Conservation (phyloP, 345 rosid genomes). For the Leavenworthia alabamica region DNA sequence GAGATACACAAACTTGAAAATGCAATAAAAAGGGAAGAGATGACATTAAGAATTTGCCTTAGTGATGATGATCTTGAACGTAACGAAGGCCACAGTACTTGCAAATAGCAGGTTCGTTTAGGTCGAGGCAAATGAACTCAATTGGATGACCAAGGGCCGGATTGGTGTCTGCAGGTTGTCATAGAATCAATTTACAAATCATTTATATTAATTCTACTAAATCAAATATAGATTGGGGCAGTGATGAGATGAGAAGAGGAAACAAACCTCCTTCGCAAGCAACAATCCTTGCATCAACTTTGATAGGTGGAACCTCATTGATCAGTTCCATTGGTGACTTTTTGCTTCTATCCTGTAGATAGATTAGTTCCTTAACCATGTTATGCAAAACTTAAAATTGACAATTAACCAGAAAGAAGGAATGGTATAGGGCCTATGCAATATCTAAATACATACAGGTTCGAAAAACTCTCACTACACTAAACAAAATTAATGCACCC, state of each 20-base stretch:
- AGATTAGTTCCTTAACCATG: not conserved
- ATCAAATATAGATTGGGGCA: not conserved
- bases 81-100: slow-evolving; percentile 95
- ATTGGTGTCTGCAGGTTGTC: slow-evolving; percentile 46
- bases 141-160: slow-evolving; percentile 96
- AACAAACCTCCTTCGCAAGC: slow-evolving; percentile 96
- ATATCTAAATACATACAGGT: not conserved
- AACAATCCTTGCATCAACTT: slow-evolving; percentile 88
- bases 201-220: not conserved
- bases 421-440: not conserved
- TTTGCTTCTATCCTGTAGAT: slow-evolving; percentile 63
- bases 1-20: slow-evolving; percentile 7
- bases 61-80: slow-evolving; percentile 91
- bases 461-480: not conserved
- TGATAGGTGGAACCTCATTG: slow-evolving; percentile 94
- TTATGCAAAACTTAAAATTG: not conserved
- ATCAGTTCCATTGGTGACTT: slow-evolving; percentile 99
- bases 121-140: slow-evolving; percentile 93
- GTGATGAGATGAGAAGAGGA: not conserved
- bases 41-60: slow-evolving; percentile 4
- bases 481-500: not conserved
- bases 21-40: not conserved
- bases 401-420: not conserved
- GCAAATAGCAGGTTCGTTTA: slow-evolving; percentile 83
- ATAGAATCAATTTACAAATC: not conserved